phyloP scores from a whole-genome alignment of 2,329 filamentous ascomycete species.

The Claviceps sp. region DNA sequence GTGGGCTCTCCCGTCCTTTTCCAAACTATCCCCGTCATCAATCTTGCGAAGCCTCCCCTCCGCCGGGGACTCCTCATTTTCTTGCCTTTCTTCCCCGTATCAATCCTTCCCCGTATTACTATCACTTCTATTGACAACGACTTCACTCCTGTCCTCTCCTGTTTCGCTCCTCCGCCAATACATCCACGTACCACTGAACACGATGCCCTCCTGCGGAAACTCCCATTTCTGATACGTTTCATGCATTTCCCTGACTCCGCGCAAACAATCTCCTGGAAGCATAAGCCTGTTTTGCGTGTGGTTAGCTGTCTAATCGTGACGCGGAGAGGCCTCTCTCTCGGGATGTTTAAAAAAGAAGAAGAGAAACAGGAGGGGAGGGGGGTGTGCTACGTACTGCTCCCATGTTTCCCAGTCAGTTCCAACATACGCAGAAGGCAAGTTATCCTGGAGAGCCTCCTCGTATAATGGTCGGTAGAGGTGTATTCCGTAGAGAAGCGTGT shows the following conservation, averaged over 20 bases:
- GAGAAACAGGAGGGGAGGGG: neutral
- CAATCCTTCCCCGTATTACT: too few species aligned
- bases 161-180: conserved; percentile 7
- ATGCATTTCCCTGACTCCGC: conserved; percentile 8
- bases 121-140: neutral
- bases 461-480: conserved; percentile 46
- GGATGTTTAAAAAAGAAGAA: neutral
- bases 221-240: conserved; percentile 5
- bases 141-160: neutral
- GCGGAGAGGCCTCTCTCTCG: too few species aligned
- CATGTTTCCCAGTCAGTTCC: conserved; percentile 41
- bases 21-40: too few species aligned
- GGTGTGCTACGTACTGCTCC: conserved; percentile 32
- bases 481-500: conserved; percentile 46
- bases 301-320: neutral
- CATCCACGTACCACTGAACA: conserved; percentile 11
- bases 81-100: too few species aligned
- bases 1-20: too few species aligned
- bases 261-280: neutral
- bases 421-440: conserved; percentile 40
- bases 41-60: too few species aligned
- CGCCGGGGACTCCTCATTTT: neutral
- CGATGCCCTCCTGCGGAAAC: conserved; percentile 10
- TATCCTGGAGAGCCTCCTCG: conserved; percentile 30
- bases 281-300: neutral